A percentile compares a stretch with the other conserved stretches of the same genome.
Conservation (phyloP, 2,329 filamentous ascomycete genomes). For the Apiospora sp. region DNA sequence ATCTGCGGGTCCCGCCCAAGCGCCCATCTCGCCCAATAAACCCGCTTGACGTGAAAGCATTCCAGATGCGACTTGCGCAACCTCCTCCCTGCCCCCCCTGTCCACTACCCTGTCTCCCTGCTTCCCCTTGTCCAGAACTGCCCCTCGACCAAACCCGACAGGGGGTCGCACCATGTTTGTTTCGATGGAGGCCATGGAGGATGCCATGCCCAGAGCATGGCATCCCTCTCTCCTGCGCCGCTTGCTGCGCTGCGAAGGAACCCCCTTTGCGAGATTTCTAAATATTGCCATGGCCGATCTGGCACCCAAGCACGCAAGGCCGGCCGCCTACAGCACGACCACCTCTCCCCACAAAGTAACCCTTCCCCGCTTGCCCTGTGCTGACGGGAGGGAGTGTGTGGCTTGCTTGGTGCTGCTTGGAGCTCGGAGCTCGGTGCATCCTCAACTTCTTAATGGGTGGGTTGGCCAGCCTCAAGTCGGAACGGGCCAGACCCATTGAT, state of each 20-base stretch:
- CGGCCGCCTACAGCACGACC: conserved; percentile 4
- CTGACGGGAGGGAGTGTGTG: conserved; percentile 20
- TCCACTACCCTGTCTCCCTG: not conserved
- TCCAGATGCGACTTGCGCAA: conserved; percentile 3
- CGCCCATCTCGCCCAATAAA: conserved; percentile 32
- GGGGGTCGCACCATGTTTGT: conserved; percentile 9
- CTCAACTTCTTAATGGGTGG: conserved; percentile 19
- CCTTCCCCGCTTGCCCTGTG: conserved; percentile 18
- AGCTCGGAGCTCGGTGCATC: not conserved
- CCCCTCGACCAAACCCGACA: conserved; percentile 9
- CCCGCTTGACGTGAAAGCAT: conserved; percentile 5
- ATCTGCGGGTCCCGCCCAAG: conserved; percentile 34
- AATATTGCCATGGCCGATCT: conserved; percentile 21
- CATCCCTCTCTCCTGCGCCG: not conserved
- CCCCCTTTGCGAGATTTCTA: conserved; percentile 18
- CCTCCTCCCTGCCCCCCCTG: not conserved
- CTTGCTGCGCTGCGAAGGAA: conserved; percentile 13
- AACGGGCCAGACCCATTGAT: conserved; percentile 10
- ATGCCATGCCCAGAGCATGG: conserved; percentile 7
- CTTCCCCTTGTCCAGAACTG: not conserved
- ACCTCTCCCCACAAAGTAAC: conserved; percentile 11
- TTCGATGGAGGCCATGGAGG: not conserved
- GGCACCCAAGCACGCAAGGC: conserved; percentile 11
- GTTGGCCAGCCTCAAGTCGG: conserved; percentile 20
- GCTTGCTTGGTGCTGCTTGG: conserved; percentile 8